A percentile compares a stretch with the other conserved stretches of the same genome.
phyloP scores from a whole-genome alignment of 2,329 filamentous ascomycete genomes.

The Basipetospora chlamydospora region DNA sequence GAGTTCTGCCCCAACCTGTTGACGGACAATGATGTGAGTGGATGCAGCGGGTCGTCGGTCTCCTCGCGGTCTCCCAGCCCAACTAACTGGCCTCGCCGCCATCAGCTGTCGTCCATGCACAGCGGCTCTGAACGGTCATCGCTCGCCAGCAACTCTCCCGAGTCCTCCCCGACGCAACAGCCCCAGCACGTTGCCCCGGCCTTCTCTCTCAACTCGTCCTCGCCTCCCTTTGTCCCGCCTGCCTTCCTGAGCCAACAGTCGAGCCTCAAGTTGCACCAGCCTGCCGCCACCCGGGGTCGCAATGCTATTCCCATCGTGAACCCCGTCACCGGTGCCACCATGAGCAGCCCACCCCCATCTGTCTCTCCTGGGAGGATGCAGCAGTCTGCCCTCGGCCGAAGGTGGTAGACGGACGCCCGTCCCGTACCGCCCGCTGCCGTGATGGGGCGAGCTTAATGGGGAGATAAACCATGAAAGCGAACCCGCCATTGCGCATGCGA shows the following conservation, averaged over 20 bases:
- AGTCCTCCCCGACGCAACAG: conserved; percentile 80
- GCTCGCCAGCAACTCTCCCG: conserved; percentile 83
- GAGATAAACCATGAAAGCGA: too few relatives aligned
- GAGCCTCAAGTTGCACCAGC: conserved; percentile 76
- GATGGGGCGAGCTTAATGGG: too few relatives aligned
- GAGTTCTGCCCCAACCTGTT: conserved; percentile 88
- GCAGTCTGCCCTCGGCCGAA: conserved; percentile 30
- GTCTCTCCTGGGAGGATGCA: conserved; percentile 49
- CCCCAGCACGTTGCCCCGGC: conserved; percentile 64
- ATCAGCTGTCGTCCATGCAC: conserved; percentile 84
- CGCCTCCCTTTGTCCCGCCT: conserved; percentile 51
- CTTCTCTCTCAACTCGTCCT: conserved; percentile 57
- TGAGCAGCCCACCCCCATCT: conserved; percentile 74
- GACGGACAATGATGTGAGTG: conserved; percentile 82
- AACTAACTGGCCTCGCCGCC: conserved; percentile 22
- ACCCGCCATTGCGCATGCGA: conserved; percentile 1
- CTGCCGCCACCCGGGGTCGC: conserved; percentile 72
- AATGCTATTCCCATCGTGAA: conserved; percentile 98
- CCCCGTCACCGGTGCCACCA: conserved; percentile 74
- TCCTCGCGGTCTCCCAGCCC: conserved; percentile 10
- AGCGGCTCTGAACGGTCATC: conserved; percentile 90
- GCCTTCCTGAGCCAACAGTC: conserved; percentile 50
- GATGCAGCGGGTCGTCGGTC: conserved; percentile 3
- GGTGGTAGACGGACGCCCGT: conserved; percentile 32
- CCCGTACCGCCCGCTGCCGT: too few relatives aligned